Evolutionary conservation across 352 stramenopile species (phyloP).

Genomic region (Phytophthora pini): DNA sequence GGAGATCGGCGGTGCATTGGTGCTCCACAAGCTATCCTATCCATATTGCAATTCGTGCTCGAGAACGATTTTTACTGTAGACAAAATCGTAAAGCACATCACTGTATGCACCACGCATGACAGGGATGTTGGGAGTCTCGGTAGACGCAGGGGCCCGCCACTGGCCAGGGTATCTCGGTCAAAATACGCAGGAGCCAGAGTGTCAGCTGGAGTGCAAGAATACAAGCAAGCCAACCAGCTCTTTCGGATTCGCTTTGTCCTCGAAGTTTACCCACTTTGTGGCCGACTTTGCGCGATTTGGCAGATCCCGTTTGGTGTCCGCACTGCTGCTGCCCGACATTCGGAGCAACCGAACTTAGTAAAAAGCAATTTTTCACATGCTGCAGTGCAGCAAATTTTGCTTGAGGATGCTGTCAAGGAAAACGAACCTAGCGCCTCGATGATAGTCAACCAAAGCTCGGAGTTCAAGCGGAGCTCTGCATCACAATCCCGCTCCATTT

Average conservation of each 20-base stretch:
- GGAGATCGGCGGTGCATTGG: too few relatives aligned
- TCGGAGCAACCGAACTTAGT: constrained; percentile 35
- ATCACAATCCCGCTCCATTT: constrained; percentile 28
- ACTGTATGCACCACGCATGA: too few relatives aligned
- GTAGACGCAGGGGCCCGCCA: constrained; percentile 6
- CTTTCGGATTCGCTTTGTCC: background rate
- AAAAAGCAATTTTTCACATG: constrained; percentile 5
- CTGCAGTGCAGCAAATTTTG: constrained; percentile 1
- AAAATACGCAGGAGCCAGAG: constrained; percentile 4
- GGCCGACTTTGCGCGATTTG: constrained; percentile 27
- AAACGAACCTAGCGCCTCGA: constrained; percentile 16
- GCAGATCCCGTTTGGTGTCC: constrained; percentile 31
- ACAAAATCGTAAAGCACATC: too few relatives aligned
- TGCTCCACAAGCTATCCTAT: too few relatives aligned
- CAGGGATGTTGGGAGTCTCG: constrained; percentile 2
- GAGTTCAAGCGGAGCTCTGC: constrained; percentile 10
- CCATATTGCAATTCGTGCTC: too few relatives aligned
- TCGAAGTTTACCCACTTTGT: constrained; percentile 8
- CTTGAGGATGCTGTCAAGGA: background rate
- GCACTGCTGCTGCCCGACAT: constrained; percentile 28
- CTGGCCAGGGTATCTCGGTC: background rate
- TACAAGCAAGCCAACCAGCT: constrained; percentile 3
- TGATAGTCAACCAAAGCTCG: constrained; percentile 8
- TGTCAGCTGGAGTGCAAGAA: constrained; percentile 17
- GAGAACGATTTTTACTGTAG: too few relatives aligned